Base-by-base conservation (phyloP, 768 basidiomycete genomes). In the Tremella mesenterica region DNA sequence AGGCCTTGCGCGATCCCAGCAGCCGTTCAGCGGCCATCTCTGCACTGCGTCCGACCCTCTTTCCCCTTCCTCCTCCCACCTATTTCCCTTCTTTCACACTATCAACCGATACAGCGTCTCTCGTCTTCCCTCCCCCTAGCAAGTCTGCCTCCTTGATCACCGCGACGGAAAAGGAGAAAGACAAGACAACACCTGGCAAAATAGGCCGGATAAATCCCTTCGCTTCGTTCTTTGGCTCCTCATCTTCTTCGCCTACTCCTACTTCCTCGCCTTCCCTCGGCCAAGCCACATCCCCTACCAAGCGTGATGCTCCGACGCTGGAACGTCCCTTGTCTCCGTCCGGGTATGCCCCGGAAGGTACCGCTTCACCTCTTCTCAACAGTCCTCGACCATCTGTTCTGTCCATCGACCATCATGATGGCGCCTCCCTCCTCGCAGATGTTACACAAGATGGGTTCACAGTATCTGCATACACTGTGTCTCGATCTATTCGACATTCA, bases 181-280 rank as follows among this genome's bases (percentile, higher is more conserved):
- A 55, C 12, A 54, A 53, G 23, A 54, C 58, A n/a, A 41, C 67
- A 18, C 38, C 63, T 1, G 59, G 54, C 16, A 71, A 60, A 45
- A 27, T 58, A 2, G 58, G 59, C 0, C 78, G 85, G 0, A 77
- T 88, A 10, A 85, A 85, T 61, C 83, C 87, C 0, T 90, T 91
- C 60, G 84, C 86, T 0, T 84, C 84, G 1, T 77, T 91, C n/a
- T 88, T 88, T 61, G 67, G 74, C 31, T 62, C 73, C 44, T 54
- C 76, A 4, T 59, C 71, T 34, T 73, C 64, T 14, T 57, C 69
- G 18, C 75, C 64, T 53, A 64, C 63, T 52, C 65, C 63, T 21
- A 65, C 74, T 8, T 71, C 70, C 26, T 49, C 59, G 26, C 23
- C n/a, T n/a, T n/a, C n/a, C 49, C 25, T 28, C 52, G 12, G 73